Evolutionary conservation across 1,284 basidiomycete species (phyloP).

Genomic region (Hypsizygus ulmarius): DNA sequence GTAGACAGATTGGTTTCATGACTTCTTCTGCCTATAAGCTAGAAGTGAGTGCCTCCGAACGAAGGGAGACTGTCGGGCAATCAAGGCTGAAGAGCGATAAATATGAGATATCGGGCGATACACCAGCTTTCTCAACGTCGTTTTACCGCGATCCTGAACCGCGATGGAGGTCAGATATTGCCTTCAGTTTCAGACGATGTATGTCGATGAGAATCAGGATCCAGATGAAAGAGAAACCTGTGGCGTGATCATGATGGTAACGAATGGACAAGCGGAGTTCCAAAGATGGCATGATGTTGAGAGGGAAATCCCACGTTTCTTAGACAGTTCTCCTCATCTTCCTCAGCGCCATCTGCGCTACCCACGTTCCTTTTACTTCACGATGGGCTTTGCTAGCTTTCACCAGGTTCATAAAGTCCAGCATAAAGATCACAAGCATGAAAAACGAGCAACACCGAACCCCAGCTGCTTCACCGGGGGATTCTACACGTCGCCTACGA

Average conservation of each 20-base stretch:
- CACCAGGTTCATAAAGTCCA: slow-evolving; percentile 3
- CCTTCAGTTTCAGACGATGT: no score
- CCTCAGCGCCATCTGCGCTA: neutral
- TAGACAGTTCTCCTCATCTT: neutral
- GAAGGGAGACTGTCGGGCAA: no score
- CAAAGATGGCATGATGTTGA: slow-evolving; percentile 1
- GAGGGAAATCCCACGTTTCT: neutral
- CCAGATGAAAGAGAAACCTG: no score
- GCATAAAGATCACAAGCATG: neutral
- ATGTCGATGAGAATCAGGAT: no score
- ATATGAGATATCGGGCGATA: no score
- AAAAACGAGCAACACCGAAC: slow-evolving; percentile 6
- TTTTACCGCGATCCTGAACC: no score
- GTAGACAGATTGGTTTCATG: no score
- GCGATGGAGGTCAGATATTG: no score
- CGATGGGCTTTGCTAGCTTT: slow-evolving; percentile 13
- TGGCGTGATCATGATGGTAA: neutral
- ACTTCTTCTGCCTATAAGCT: no score
- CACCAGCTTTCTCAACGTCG: no score
- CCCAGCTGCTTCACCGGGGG: slow-evolving; percentile 48
- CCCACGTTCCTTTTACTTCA: neutral
- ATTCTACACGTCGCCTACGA: slow-evolving; percentile 66
- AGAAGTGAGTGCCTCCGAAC: no score
- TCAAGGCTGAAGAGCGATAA: no score
- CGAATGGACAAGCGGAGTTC: neutral